Evolutionary conservation across 2,329 filamentous ascomycete genomes (phyloP), one percentile per base, ranked within the genome.

Genomic region (Pseudomassariella vexata): DNA sequence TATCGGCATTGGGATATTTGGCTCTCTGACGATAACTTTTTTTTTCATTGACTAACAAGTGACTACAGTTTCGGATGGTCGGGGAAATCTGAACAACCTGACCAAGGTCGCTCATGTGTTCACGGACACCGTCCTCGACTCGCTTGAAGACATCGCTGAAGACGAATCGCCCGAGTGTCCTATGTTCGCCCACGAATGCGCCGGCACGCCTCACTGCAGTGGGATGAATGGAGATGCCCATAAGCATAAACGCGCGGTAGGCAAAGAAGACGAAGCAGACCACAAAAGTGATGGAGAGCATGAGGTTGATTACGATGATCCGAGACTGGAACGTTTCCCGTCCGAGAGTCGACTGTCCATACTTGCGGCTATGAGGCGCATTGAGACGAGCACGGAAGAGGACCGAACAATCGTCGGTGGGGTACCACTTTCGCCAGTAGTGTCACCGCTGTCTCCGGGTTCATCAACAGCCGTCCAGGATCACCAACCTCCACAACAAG

Each of bases 41-140:
- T n/a, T n/a, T n/a, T n/a, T n/a, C n/a, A n/a, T n/a, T n/a, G n/a
- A 19, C 31, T 42, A 34, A 43, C 21, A 12, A 12, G 9, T 30
- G 19, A 12, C 37, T 24, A 7, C 20, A 57, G 62, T 55, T 17
- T 59, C 55, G 31, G 70, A 73, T 39, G 50, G 50, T 6, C 45
- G 49, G 16, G 70, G 70, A 8, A 72, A 71, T 35, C 47, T 55
- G 35, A 74, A 74, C 50, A 71, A 70, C 39, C 36, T 68, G 14
- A 35, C 72, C 21, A 53, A 52, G 14, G 50, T 59, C n/a, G 47
- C 49, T 8, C 19, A 11, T 28, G 27, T 24, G 19, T 31, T 45
- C 12, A 35, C 36, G 26, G 27, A 32, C 5, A 19, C 41, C 9
- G 14, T 14, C 8, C 15, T 30, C 6, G n/a, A n/a, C n/a, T n/a